phyloP scores from a whole-genome alignment of 2,329 filamentous ascomycete species.

The Cryoendolithus antarcticus region DNA sequence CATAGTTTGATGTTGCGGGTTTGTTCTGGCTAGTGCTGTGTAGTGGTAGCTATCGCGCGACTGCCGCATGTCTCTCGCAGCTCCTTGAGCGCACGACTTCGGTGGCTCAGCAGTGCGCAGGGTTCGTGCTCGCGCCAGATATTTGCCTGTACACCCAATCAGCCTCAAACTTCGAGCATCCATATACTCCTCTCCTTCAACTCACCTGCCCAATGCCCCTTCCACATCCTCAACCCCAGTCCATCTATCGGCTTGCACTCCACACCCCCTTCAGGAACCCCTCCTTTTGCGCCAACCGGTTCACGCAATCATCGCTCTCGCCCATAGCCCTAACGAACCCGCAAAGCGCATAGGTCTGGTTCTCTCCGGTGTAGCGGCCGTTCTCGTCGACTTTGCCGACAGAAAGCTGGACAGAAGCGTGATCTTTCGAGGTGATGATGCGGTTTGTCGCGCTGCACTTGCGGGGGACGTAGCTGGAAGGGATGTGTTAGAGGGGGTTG shows the following conservation, averaged over 20 bases:
- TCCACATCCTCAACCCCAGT: constrained; percentile 3
- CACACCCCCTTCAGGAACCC: constrained; percentile 96
- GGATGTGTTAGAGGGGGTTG: no score
- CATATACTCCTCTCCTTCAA: no score
- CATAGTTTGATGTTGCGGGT: no score
- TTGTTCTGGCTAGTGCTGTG: no score
- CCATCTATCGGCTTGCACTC: constrained; percentile 52
- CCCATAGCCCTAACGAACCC: constrained; percentile 97
- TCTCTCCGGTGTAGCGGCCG: constrained; percentile 92
- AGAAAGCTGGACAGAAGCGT: constrained; percentile 94
- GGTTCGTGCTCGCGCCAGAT: no score
- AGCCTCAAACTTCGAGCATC: no score
- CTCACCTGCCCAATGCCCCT: constrained; percentile 3
- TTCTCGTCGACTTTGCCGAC: constrained; percentile 98
- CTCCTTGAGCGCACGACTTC: no score
- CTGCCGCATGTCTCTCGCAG: no score
- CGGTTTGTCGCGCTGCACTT: constrained; percentile 99
- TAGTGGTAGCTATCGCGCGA: no score
- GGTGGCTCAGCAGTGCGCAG: no score
- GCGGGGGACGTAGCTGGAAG: constrained; percentile 79
- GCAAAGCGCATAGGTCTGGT: constrained; percentile 93
- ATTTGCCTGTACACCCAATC: no score
- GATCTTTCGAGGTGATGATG: constrained; percentile 99
- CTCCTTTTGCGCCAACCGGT: constrained; percentile 90
- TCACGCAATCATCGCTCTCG: constrained; percentile 92